Evolutionary conservation across 2,329 filamentous ascomycete genomes (phyloP).

Genomic region (Chaetomium sp.): DNA sequence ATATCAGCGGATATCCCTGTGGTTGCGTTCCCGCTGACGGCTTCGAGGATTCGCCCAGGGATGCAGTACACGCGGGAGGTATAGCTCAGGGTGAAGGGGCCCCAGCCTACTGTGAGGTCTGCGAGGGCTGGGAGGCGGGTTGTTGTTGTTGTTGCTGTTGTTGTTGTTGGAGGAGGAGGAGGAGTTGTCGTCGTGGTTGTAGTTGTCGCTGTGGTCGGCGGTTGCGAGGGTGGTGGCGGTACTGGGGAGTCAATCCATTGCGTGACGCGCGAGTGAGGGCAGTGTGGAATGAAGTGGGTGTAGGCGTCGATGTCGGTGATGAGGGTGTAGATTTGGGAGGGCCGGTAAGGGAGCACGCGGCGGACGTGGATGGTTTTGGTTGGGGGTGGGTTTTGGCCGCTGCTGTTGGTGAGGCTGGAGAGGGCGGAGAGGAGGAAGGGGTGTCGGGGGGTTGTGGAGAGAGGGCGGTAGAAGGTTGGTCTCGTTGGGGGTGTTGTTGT

Average conservation of each 20-base stretch:
- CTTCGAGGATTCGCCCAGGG: constrained; percentile 66
- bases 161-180: background rate
- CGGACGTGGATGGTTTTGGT: constrained; percentile 63
- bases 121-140: constrained; percentile 59
- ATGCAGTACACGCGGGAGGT: constrained; percentile 73
- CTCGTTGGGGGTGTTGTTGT: background rate
- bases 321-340: constrained; percentile 66
- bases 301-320: constrained; percentile 88
- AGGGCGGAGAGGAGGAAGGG: constrained; percentile 16
- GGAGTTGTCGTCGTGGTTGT: constrained; percentile 32
- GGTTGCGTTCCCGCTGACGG: constrained; percentile 56
- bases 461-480: background rate
- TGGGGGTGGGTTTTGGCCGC: constrained; percentile 20
- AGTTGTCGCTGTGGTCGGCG: constrained; percentile 31
- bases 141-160: background rate
- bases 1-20: constrained; percentile 38
- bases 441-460: constrained; percentile 3
- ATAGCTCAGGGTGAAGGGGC: constrained; percentile 76
- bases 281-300: constrained; percentile 85
- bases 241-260: constrained; percentile 50
- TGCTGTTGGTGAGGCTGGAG: constrained; percentile 3
- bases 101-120: constrained; percentile 79
- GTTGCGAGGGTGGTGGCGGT: background rate
- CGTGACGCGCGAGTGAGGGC: constrained; percentile 69
- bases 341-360: constrained; percentile 70